Conservation (phyloP, 2,329 filamentous ascomycete genomes). For the Clarireedia monteithiana region DNA sequence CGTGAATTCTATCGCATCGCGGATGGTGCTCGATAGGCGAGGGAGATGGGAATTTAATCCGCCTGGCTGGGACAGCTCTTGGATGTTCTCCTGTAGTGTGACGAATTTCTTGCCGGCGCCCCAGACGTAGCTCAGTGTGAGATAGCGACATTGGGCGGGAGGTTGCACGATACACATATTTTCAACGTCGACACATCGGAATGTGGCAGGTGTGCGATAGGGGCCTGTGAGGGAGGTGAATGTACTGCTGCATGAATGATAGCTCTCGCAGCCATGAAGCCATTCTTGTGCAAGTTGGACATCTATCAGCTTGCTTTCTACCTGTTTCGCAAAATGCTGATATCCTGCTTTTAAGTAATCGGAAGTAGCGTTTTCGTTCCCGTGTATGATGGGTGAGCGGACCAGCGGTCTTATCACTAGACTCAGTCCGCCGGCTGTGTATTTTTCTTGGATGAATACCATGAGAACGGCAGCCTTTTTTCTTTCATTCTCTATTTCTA, state of each 20-base stretch:
- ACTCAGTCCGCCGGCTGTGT: not conserved
- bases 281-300: not conserved
- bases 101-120: not conserved
- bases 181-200: not conserved
- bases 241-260: not conserved
- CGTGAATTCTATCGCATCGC: slow-evolving; percentile 1
- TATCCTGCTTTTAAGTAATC: not conserved
- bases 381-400: not conserved
- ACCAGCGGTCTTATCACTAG: not conserved
- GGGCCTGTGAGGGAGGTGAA: not conserved
- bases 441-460: not conserved
- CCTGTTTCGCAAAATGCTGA: not conserved
- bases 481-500: not conserved
- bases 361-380: too few relatives aligned
- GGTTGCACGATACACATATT: not conserved
- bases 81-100: not conserved
- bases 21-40: not conserved
- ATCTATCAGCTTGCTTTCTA: not conserved
- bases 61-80: not conserved
- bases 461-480: not conserved
- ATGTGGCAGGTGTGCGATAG: not conserved
- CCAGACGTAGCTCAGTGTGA: not conserved
- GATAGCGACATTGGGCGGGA: not conserved
- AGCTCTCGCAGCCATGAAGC: not conserved
- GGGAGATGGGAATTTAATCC: not conserved